Evolutionary conservation across 352 stramenopile genomes (phyloP).

Genomic region (Phytopythium vexans): DNA sequence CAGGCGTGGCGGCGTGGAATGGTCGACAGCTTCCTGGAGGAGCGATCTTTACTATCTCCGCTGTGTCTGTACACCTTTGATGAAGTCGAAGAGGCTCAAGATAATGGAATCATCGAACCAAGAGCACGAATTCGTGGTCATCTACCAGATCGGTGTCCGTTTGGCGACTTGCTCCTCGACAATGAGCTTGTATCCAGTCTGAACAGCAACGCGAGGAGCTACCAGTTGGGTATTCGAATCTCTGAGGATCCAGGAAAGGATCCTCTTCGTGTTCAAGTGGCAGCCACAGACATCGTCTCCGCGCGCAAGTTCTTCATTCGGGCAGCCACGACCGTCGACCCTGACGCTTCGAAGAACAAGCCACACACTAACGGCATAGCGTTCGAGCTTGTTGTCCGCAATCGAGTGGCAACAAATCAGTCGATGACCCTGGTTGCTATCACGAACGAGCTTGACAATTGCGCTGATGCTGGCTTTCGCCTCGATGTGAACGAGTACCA

Average conservation of each 20-base stretch:
- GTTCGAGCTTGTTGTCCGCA: conserved; percentile 67
- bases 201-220: conserved; percentile 17
- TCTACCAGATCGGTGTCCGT: conserved; percentile 34
- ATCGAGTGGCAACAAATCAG: conserved; percentile 24
- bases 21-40: conserved; percentile 19
- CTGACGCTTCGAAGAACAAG: background rate
- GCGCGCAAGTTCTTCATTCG: conserved; percentile 49
- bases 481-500: conserved; percentile 59
- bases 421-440: conserved; percentile 78
- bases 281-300: conserved; percentile 40
- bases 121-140: conserved; percentile 1
- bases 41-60: conserved; percentile 17
- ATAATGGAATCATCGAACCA: too few species aligned
- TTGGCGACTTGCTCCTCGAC: conserved; percentile 59
- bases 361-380: conserved; percentile 29
- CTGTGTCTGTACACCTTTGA: conserved; percentile 40
- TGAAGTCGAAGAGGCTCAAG: too few species aligned
- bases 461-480: conserved; percentile 61
- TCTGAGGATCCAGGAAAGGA: conserved; percentile 20
- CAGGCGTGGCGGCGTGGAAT: conserved; percentile 5
- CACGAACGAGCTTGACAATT: conserved; percentile 54
- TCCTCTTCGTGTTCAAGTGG: conserved; percentile 42
- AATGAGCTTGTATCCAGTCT: conserved; percentile 39
- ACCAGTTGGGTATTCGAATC: conserved; percentile 47
- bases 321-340: conserved; percentile 14